Percentiles rank a stretch among this genome's conserved stretches.
These are phyloP conservation scores for Dactylella cylindrospora DNA, from an alignment of 2,329 filamentous ascomycete species.

Conservation along the genomic window DNA sequence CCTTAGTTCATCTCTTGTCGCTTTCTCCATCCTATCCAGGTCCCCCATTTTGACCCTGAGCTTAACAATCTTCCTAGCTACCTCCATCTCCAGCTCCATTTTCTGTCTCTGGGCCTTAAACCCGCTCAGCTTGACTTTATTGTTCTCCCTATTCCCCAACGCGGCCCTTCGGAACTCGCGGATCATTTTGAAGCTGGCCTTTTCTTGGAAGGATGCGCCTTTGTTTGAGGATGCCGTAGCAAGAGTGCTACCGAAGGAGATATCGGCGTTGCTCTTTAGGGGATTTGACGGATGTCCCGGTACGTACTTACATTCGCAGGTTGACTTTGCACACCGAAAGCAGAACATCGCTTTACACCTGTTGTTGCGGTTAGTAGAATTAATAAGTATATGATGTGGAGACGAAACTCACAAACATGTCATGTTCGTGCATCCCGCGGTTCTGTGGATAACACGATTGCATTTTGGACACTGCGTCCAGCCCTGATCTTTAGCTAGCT, in stretches of 20 bases:
- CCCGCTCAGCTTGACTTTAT: conserved; percentile 18
- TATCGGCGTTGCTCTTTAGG: conserved; percentile 17
- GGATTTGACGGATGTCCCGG: too few species aligned
- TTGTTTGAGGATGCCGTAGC: neutral
- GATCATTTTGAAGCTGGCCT: conserved; percentile 8
- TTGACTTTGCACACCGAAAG: conserved; percentile 15
- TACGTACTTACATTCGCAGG: conserved; percentile 17
- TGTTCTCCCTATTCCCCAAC: conserved; percentile 2
- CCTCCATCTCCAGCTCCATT: conserved; percentile 7
- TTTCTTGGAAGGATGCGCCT: conserved; percentile 1
- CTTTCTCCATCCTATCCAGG: neutral
- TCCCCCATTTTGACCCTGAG: conserved; percentile 28
- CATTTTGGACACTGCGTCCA: conserved; percentile 42
- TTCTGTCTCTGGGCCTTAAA: conserved; percentile 5
- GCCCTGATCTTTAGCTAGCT: conserved; percentile 26
- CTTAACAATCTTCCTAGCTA: conserved; percentile 16
- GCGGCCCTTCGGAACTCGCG: conserved; percentile 3
- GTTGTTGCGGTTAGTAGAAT: neutral
- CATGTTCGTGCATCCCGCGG: conserved; percentile 31
- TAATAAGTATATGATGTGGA: neutral
- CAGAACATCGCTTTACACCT: conserved; percentile 32
- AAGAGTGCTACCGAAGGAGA: conserved; percentile 12
- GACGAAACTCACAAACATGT: conserved; percentile 24
- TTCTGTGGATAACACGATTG: conserved; percentile 16
- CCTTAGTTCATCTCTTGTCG: conserved; percentile 3